Conservation (phyloP, 2,329 filamentous ascomycete species). For the Cercospora berteroae region DNA sequence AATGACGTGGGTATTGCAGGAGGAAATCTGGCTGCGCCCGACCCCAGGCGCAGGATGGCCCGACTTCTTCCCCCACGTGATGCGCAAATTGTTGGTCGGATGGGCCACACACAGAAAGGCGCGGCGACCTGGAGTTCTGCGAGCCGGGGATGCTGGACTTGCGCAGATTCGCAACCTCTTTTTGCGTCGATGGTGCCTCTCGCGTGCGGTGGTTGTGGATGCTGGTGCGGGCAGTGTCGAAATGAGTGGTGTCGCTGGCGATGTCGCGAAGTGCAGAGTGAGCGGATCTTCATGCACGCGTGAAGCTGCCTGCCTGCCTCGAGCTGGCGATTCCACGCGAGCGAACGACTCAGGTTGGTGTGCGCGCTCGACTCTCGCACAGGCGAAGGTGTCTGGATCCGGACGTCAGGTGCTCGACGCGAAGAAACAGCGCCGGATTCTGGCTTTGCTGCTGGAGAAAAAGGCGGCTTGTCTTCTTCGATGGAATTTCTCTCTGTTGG, state of each 20-base stretch:
- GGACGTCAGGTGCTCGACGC: background rate
- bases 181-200: background rate
- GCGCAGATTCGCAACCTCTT: background rate
- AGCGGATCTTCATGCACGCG: background rate
- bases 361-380: background rate
- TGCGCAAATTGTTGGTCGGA: background rate
- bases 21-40: conserved; percentile 10
- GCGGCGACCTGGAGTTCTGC: background rate
- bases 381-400: background rate
- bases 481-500: background rate
- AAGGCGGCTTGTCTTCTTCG: background rate
- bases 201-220: background rate
- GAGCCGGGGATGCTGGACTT: background rate
- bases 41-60: conserved; percentile 10
- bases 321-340: background rate
- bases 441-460: background rate
- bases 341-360: background rate
- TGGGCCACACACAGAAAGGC: background rate
- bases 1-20: conserved; percentile 10
- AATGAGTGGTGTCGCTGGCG: background rate
- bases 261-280: background rate
- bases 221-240: background rate
- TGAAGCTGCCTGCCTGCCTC: background rate
- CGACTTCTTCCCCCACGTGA: conserved; percentile 6
- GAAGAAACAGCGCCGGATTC: background rate